A percentile compares a stretch with the other conserved stretches of the same genome.
Evolutionary conservation across 1,284 basidiomycete genomes (phyloP).

Genomic region (Tylopilus sp.): DNA sequence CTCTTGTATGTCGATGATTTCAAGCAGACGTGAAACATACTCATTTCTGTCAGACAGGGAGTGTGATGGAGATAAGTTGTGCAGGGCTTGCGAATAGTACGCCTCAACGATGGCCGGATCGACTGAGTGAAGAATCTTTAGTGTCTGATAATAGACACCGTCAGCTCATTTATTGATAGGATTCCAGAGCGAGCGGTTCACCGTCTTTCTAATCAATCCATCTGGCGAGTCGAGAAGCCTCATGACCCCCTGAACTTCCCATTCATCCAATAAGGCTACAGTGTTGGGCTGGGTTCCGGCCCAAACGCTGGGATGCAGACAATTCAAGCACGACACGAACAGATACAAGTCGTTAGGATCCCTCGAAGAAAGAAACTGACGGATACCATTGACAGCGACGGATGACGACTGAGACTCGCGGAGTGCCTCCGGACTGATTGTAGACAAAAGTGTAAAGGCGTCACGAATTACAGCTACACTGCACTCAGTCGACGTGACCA

Average conservation of each 20-base stretch:
- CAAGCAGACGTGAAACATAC: slow-evolving; percentile 47
- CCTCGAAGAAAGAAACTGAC: slow-evolving; percentile 51
- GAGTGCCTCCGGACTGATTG: slow-evolving; percentile 33
- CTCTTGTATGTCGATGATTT: slow-evolving; percentile 49
- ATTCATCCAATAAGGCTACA: slow-evolving; percentile 53
- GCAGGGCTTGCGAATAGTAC: slow-evolving; percentile 49
- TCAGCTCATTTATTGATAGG: slow-evolving; percentile 7
- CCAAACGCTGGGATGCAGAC: slow-evolving; percentile 58
- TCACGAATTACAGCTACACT: slow-evolving; percentile 43
- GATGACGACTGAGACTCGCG: slow-evolving; percentile 26
- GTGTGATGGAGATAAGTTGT: slow-evolving; percentile 36
- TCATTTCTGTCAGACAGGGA: slow-evolving; percentile 37
- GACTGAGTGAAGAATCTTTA: slow-evolving; percentile 51
- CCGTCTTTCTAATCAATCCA: slow-evolving; percentile 54
- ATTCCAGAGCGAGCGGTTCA: slow-evolving; percentile 27
- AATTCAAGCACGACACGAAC: slow-evolving; percentile 60
- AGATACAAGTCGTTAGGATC: slow-evolving; percentile 59
- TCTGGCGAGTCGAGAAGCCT: slow-evolving; percentile 59
- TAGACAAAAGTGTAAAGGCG: slow-evolving; percentile 48
- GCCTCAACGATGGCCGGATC: slow-evolving; percentile 54
- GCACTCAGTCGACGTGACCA: slow-evolving; percentile 3
- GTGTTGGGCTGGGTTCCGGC: slow-evolving; percentile 53
- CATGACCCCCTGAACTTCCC: slow-evolving; percentile 70
- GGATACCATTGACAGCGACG: slow-evolving; percentile 47
- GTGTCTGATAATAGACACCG: slow-evolving; percentile 43